Evolutionary conservation across 2,329 filamentous ascomycete species (phyloP).

Genomic region (Thielaviopsis euricoi): DNA sequence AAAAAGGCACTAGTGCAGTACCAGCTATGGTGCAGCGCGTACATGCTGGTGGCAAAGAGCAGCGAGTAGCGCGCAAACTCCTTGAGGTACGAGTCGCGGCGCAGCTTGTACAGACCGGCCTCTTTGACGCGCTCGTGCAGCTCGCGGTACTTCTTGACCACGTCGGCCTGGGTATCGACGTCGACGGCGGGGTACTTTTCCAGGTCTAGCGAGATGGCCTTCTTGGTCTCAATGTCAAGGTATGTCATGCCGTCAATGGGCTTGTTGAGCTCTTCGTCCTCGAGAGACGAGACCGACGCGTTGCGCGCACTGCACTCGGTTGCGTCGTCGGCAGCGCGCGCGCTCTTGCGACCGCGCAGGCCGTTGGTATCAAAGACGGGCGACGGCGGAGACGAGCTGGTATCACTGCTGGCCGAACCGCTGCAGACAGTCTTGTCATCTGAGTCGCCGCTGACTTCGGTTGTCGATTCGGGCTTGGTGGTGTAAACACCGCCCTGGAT

Average conservation of each 20-base stretch:
- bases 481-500: conserved; percentile 73
- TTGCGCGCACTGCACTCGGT: background rate
- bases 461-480: conserved; percentile 9
- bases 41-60: conserved; percentile 45
- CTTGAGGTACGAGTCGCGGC: conserved; percentile 61
- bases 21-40: conserved; percentile 46
- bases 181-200: conserved; percentile 71
- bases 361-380: conserved; percentile 30
- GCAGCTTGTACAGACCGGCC: conserved; percentile 69
- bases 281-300: conserved; percentile 4
- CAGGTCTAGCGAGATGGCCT: conserved; percentile 58
- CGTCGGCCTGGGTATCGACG: conserved; percentile 51
- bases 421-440: conserved; percentile 7
- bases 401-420: conserved; percentile 31
- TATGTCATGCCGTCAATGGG: conserved; percentile 40
- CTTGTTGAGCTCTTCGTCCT: conserved; percentile 29
- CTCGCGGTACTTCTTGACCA: conserved; percentile 67
- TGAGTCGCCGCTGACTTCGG: background rate
- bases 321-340: conserved; percentile 1
- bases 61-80: conserved; percentile 55
- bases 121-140: conserved; percentile 55
- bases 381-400: conserved; percentile 35
- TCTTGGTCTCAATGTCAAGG: conserved; percentile 54
- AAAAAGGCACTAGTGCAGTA: conserved; percentile 55
- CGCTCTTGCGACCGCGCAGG: conserved; percentile 6